Conservation (phyloP, 768 basidiomycete species). For the Kwoniella dendrophila region DNA sequence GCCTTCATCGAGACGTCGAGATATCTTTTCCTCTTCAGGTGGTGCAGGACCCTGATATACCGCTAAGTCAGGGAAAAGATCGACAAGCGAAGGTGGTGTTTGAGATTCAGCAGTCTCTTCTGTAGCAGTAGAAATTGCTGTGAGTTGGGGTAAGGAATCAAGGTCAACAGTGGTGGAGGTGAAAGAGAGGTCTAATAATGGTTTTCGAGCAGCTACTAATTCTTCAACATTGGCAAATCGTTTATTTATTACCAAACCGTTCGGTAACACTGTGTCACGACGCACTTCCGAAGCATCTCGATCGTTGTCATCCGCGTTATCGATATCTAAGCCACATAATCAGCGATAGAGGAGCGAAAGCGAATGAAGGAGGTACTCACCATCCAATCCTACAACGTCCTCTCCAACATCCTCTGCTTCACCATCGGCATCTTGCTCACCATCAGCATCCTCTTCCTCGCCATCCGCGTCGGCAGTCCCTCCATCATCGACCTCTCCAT, state of each 20-base stretch:
- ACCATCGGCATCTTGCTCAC: constrained; percentile 57
- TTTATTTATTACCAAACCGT: constrained; percentile 40
- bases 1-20: constrained; percentile 72
- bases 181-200: constrained; percentile 34
- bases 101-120: constrained; percentile 19
- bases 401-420: constrained; percentile 30
- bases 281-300: constrained; percentile 23
- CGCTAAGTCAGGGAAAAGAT: constrained; percentile 80
- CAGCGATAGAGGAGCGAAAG: neutral
- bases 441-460: constrained; percentile 40
- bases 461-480: constrained; percentile 45
- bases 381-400: constrained; percentile 40
- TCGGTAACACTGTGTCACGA: constrained; percentile 31
- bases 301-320: constrained; percentile 24
- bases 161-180: constrained; percentile 35
- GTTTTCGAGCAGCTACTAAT: constrained; percentile 31
- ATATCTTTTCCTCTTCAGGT: constrained; percentile 63
- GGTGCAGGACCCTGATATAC: constrained; percentile 61
- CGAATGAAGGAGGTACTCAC: constrained; percentile 13
- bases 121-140: neutral
- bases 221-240: constrained; percentile 41
- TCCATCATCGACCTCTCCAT: constrained; percentile 57
- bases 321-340: constrained; percentile 29
- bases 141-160: constrained; percentile 22
- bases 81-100: constrained; percentile 57